Conservation (phyloP, 148 eudicot species). For the Heliamphora exappendiculata region DNA sequence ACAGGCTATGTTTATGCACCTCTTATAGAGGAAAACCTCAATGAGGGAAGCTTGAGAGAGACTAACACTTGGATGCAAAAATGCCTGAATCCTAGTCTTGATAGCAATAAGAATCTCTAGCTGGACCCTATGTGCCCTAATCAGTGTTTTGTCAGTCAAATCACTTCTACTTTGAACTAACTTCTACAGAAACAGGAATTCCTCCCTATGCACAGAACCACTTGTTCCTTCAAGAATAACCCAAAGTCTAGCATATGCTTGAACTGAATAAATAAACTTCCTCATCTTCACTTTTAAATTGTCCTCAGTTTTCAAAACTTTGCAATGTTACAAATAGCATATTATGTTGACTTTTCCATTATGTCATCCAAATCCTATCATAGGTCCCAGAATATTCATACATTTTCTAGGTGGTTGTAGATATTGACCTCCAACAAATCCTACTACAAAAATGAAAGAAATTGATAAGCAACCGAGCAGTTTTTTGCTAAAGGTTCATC, state of each 20-base stretch:
- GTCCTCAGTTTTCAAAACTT: not conserved
- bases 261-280: no score
- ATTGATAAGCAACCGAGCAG: not conserved
- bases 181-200: slow-evolving; percentile 37
- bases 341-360: not conserved
- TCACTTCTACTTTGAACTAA: slow-evolving; percentile 47
- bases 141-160: slow-evolving; percentile 31
- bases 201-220: slow-evolving; percentile 43
- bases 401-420: not conserved
- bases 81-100: slow-evolving; percentile 53
- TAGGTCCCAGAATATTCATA: not conserved
- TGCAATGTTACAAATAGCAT: not conserved
- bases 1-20: slow-evolving; percentile 55
- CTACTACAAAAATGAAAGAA: not conserved
- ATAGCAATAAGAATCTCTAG: slow-evolving; percentile 49
- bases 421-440: not conserved
- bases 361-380: slow-evolving; percentile 1
- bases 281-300: no score
- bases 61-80: slow-evolving; percentile 55
- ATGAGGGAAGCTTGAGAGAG: slow-evolving; percentile 39
- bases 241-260: no score
- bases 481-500: not conserved
- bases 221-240: slow-evolving; percentile 46
- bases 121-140: slow-evolving; percentile 41
- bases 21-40: slow-evolving; percentile 50